Percentiles rank a stretch among this genome's conserved stretches.
Conservation (phyloP, 805 yeast genomes). For the Cyberlindnera misumaiensis region DNA sequence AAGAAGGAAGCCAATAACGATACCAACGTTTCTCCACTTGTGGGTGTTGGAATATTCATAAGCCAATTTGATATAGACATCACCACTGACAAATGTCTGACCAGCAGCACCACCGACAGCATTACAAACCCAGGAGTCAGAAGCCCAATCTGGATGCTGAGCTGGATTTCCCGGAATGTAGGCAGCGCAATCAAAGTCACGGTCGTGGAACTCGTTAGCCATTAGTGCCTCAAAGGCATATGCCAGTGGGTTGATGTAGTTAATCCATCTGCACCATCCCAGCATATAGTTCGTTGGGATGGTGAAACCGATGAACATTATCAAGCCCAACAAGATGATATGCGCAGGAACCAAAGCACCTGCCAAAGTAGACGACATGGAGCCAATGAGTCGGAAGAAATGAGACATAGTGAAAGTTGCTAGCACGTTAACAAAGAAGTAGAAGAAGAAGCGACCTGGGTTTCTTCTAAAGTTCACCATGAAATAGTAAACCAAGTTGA, state of each 20-base stretch:
- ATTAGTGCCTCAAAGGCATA: conserved; percentile 55
- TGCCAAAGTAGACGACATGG: conserved; percentile 38
- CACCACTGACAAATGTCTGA: conserved; percentile 26
- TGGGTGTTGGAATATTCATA: conserved; percentile 40
- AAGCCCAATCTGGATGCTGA: conserved; percentile 18
- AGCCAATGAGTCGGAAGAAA: conserved; percentile 48
- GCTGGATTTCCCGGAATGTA: conserved; percentile 39
- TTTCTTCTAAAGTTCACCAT: conserved; percentile 45
- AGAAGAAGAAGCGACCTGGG: conserved; percentile 52
- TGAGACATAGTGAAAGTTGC: conserved; percentile 50
- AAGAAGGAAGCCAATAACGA: conserved; percentile 46
- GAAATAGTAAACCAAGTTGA: conserved; percentile 46
- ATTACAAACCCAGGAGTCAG: conserved; percentile 40
- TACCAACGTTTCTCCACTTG: conserved; percentile 63
- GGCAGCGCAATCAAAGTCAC: conserved; percentile 38
- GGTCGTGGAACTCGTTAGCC: conserved; percentile 48
- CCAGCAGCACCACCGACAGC: conserved; percentile 75
- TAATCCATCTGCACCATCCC: conserved; percentile 64
- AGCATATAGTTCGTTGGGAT: conserved; percentile 50
- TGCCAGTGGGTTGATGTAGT: conserved; percentile 51
- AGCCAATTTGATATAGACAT: conserved; percentile 36
- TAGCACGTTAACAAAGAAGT: conserved; percentile 34
- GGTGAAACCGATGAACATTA: conserved; percentile 53
- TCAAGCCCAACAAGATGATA: conserved; percentile 38
- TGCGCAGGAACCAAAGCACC: conserved; percentile 58